Conservation (phyloP, 345 rosid genomes). For the Ceriops zippeliana region DNA sequence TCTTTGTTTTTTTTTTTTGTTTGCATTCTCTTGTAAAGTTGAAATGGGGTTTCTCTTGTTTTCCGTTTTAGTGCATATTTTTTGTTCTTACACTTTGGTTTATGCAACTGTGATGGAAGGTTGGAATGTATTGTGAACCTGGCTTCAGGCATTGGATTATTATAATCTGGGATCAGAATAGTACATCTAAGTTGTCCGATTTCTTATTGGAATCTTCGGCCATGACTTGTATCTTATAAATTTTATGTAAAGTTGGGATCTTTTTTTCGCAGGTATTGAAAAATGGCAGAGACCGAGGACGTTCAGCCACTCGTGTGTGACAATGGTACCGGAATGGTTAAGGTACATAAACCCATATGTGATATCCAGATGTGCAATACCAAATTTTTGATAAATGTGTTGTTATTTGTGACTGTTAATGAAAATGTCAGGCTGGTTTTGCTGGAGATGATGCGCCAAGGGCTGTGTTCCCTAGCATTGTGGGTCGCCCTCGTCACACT, state of each 20-base stretch:
- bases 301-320: constrained; percentile 64
- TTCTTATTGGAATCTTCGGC: neutral
- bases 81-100: no score
- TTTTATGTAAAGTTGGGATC: constrained; percentile 5
- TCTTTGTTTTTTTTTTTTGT: neutral
- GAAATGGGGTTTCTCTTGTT: neutral
- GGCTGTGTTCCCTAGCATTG: constrained; percentile 55
- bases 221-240: no score
- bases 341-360: constrained; percentile 31
- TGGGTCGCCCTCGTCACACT: constrained; percentile 55
- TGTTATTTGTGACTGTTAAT: neutral
- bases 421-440: constrained; percentile 43
- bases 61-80: no score
- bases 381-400: neutral
- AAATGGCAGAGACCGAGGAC: constrained; percentile 61
- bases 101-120: no score
- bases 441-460: constrained; percentile 59
- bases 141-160: neutral
- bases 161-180: neutral
- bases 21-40: no score
- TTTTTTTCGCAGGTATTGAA: constrained; percentile 26
- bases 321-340: constrained; percentile 69
- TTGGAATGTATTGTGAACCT: neutral
- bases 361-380: no score
- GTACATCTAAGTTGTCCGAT: neutral